Percentiles rank a stretch among this genome's conserved stretches.
Conservation (phyloP, 73 alveolate species). For the Uronychia setigera region DNA sequence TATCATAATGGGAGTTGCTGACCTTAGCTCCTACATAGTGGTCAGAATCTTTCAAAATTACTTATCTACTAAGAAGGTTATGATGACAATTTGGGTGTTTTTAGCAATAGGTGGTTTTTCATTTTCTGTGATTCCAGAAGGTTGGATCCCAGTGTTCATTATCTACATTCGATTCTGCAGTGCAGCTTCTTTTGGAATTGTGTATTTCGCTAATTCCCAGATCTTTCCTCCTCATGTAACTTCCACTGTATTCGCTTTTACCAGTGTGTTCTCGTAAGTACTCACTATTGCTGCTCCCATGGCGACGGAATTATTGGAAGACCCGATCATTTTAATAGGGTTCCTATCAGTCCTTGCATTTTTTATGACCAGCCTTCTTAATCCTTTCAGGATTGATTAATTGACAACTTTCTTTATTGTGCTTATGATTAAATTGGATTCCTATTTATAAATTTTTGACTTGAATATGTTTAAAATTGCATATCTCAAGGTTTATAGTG, state of each 20-base stretch:
- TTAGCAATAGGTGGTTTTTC: too few species aligned
- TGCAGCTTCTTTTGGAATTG: slow-evolving; percentile 5
- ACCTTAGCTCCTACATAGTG: not conserved
- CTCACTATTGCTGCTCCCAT: slow-evolving; percentile 16
- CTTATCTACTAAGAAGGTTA: slow-evolving; percentile 8
- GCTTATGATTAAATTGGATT: too few species aligned
- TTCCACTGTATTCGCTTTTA: slow-evolving; percentile 23
- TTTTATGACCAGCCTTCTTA: not conserved
- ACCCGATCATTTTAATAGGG: not conserved
- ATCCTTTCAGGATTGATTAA: not conserved
- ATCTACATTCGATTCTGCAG: slow-evolving; percentile 5
- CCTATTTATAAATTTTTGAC: too few species aligned
- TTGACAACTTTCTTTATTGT: too few species aligned
- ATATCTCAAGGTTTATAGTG: too few species aligned
- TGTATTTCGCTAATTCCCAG: slow-evolving; percentile 10
- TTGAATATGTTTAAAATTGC: too few species aligned
- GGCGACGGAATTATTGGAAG: slow-evolving; percentile 10
- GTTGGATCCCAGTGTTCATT: slow-evolving; percentile 10
- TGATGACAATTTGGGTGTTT: too few species aligned
- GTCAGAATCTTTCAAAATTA: not conserved
- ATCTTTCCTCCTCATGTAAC: slow-evolving; percentile 1
- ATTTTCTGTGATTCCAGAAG: too few species aligned
- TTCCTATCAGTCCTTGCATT: not conserved
- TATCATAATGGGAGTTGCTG: slow-evolving; percentile 41
- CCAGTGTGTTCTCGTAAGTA: slow-evolving; percentile 1